Evolutionary conservation across 2,329 filamentous ascomycete species (phyloP).

Genomic region (Mariannaea sp.): DNA sequence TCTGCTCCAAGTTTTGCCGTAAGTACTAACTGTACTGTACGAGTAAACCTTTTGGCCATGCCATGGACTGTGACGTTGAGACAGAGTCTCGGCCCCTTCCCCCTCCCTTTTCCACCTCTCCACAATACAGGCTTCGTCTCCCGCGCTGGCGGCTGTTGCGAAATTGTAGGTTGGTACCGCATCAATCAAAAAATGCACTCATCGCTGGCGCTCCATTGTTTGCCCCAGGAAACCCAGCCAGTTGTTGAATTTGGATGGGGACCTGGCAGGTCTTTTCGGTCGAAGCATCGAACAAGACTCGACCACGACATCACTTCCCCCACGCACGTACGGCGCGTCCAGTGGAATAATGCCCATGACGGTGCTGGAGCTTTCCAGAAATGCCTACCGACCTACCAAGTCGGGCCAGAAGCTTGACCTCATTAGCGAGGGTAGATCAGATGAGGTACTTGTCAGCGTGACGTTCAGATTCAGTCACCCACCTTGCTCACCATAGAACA

Average conservation of each 20-base stretch:
- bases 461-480: conserved; percentile 1
- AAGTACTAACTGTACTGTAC: too few species aligned
- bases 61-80: conserved; percentile 2
- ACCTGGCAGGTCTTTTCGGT: neutral
- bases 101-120: neutral
- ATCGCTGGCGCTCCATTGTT: conserved; percentile 1
- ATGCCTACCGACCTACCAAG: conserved; percentile 8
- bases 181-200: conserved; percentile 12
- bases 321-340: conserved; percentile 5
- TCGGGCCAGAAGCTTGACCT: conserved; percentile 6
- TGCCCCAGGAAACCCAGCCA: too few species aligned
- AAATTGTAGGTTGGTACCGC: neutral
- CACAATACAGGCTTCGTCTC: neutral
- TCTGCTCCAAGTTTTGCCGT: conserved; percentile 6
- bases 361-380: conserved; percentile 31
- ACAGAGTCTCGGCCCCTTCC: conserved; percentile 3
- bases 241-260: conserved; percentile 7
- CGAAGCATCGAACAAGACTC: conserved; percentile 6
- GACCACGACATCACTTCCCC: conserved; percentile 21
- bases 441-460: conserved; percentile 8
- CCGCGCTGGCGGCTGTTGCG: too few species aligned
- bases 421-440: neutral
- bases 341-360: conserved; percentile 12
- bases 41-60: neutral
- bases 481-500: neutral